Conservation (phyloP, 306 rosid genomes). For the Begonia fuchsioides region DNA sequence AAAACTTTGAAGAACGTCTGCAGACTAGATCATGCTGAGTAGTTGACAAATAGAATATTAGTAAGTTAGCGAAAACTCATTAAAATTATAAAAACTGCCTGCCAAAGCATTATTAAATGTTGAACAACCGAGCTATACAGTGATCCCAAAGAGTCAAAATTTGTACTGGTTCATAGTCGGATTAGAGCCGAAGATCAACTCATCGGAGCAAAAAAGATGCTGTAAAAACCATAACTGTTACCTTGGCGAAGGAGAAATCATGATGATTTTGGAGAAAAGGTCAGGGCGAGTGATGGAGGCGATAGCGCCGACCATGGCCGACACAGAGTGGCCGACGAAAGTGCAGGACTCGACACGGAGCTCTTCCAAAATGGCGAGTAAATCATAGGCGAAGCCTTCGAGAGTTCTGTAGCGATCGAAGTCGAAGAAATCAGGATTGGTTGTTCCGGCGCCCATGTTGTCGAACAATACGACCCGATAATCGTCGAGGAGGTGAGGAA, state of each 20-base stretch:
- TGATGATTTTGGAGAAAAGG: conserved; percentile 41
- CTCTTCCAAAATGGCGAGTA: conserved; percentile 52
- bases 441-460: conserved; percentile 75
- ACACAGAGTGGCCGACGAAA: conserved; percentile 69
- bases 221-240: not conserved
- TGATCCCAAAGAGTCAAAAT: not conserved
- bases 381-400: conserved; percentile 55
- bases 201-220: not conserved
- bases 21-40: no score
- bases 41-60: no score
- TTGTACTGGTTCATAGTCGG: not conserved
- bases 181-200: not conserved
- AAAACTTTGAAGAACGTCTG: no score
- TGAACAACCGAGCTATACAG: not conserved
- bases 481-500: conserved; percentile 42
- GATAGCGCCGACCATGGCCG: conserved; percentile 53
- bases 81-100: no score
- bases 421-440: conserved; percentile 76
- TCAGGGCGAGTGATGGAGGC: conserved; percentile 62
- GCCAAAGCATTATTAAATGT: no score
- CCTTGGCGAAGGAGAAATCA: conserved; percentile 61
- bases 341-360: conserved; percentile 33
- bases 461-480: conserved; percentile 41
- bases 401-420: conserved; percentile 46
- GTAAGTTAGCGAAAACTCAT: no score